Evolutionary conservation across 495 filamentous ascomycete genomes (phyloP).

Genomic region (Lineolata rhizophorae): DNA sequence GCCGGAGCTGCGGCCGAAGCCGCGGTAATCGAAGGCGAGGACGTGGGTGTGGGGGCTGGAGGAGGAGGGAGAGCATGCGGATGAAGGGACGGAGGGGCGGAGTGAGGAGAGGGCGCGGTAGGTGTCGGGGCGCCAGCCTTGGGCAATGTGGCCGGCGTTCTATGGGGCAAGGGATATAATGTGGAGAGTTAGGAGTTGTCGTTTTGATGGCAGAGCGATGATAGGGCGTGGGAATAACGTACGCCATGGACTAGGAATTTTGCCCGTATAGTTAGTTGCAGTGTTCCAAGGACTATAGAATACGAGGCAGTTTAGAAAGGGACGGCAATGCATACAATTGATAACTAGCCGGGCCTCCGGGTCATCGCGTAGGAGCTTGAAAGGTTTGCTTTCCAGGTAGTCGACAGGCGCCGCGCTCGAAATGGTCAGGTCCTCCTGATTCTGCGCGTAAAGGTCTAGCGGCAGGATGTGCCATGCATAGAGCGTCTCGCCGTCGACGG

Average conservation of each 20-base stretch:
- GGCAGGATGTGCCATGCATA: slow-evolving; percentile 22
- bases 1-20: slow-evolving; percentile 66
- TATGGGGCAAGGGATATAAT: slow-evolving; percentile 5
- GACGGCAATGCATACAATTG: slow-evolving; percentile 12
- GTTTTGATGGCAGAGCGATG: too few relatives aligned
- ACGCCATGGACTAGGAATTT: too few relatives aligned
- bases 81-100: too few relatives aligned
- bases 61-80: too few relatives aligned
- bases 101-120: slow-evolving; percentile 25
- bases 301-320: neutral
- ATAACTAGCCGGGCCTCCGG: slow-evolving; percentile 15
- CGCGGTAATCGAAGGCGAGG: slow-evolving; percentile 69
- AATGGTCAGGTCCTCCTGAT: slow-evolving; percentile 12
- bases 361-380: slow-evolving; percentile 13
- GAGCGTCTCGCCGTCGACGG: slow-evolving; percentile 17
- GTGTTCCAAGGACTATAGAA: too few relatives aligned
- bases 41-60: slow-evolving; percentile 42
- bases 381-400: slow-evolving; percentile 8
- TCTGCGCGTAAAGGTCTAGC: slow-evolving; percentile 15
- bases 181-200: too few relatives aligned
- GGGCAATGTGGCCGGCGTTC: slow-evolving; percentile 31
- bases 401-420: slow-evolving; percentile 7
- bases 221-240: too few relatives aligned
- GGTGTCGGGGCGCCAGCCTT: slow-evolving; percentile 27
- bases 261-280: too few relatives aligned